These are phyloP conservation scores for Penicillium rolfsii DNA, from an alignment of 2,329 filamentous ascomycete genomes.

Conservation along the genomic window DNA sequence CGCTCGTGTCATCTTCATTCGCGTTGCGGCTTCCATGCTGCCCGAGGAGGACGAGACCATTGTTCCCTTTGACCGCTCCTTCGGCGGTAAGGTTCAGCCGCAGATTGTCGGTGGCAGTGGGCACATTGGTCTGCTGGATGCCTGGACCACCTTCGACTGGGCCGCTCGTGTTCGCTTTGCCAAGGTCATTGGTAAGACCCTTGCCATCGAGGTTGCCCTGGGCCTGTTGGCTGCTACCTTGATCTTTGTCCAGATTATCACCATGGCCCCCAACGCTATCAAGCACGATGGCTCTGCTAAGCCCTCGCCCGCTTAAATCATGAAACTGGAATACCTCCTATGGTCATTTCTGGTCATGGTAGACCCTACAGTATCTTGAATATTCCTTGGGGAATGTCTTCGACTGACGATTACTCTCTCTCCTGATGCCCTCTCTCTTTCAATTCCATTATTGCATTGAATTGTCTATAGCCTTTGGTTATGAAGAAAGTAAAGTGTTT, in stretches of 20 bases:
- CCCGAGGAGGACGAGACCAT: constrained; percentile 80
- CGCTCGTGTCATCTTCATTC: constrained; percentile 73
- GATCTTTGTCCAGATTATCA: constrained; percentile 57
- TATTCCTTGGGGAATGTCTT: neutral
- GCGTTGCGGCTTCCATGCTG: constrained; percentile 85
- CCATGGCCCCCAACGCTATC: constrained; percentile 34
- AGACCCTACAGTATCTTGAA: neutral
- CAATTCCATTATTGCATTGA: neutral
- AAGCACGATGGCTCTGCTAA: neutral
- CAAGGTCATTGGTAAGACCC: constrained; percentile 74
- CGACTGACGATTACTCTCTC: neutral
- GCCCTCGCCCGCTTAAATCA: neutral
- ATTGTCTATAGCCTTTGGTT: neutral
- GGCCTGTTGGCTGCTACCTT: constrained; percentile 54
- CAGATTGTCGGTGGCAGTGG: constrained; percentile 73
- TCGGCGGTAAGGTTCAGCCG: constrained; percentile 75
- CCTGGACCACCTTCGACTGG: constrained; percentile 77
- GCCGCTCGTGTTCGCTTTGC: constrained; percentile 72
- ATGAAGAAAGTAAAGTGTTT: neutral
- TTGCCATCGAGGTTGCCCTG: constrained; percentile 57
- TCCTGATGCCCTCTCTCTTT: neutral
- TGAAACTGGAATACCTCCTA: neutral
- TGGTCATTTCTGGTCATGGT: neutral
- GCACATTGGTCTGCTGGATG: constrained; percentile 71
- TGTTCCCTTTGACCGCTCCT: constrained; percentile 86